Evolutionary conservation across 441 rosid species (phyloP), one percentile per base, ranked within the genome.

Genomic region (Pelargonium exstipulatum): DNA sequence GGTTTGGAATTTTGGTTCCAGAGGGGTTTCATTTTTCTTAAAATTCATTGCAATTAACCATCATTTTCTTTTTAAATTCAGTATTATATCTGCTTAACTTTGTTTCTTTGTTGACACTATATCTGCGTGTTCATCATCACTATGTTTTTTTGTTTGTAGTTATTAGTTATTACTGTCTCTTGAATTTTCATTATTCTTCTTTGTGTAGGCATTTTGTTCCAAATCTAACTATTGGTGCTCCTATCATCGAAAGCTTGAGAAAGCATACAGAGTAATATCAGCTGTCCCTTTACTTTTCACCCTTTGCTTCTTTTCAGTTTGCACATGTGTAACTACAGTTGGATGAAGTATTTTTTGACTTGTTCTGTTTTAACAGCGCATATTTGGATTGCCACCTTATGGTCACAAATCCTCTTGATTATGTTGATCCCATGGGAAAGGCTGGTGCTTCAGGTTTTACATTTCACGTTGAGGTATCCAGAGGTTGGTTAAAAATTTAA

Each of bases 391-490:
- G 98, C 76, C 98, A 89, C 80, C 87, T 93, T 65, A 89, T 93
- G 97, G 98, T 93, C 49, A 86, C 90, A 57, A 91, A 93, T 78
- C 98, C 98, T 6, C 75, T 89, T 69, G 98, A 91, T 86, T 93
- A 93, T 74, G 84, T 93, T 46, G 88, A 93, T 66, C 84, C 85
- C 32, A 73, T 93, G 70, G 85, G 84, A 51, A 86, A 89, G 72
- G 93, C 97, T 63, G 97, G 97, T 42, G 97, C 98, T 12, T 91
- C 98, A 37, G 90, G 97, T 66, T 91, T 93, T 79, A 93, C 98
- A 32, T 93, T 93, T 84, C 98, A 93, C 51, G 80, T 91, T 64
- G 97, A 93, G 80, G 90, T 74, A 40, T 83, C 97, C 69, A 84
- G 73, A 88, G 97, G 98, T 91, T 60, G 53, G 72, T 46, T 10